Evolutionary conservation across 139 green algal genomes (phyloP), one percentile per base, ranked within the genome.

Genomic region (Auxenochlorella protothecoides): DNA sequence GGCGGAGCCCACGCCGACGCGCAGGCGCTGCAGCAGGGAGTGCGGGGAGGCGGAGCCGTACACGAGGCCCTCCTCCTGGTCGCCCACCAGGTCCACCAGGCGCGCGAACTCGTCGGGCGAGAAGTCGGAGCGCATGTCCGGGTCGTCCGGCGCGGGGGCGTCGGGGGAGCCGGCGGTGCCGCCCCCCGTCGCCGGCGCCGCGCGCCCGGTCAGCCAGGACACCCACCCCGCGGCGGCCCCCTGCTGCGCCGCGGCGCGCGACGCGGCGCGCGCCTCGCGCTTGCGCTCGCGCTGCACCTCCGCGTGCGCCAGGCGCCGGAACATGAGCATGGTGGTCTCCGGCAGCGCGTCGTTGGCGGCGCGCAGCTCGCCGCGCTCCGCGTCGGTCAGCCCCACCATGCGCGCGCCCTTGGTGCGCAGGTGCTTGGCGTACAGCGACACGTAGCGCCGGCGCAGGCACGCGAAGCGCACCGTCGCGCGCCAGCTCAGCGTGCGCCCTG

Each of bases 281-380:
- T 63, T 57, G 61, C 54, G 52, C 68, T 77, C 68, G 3, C 68
- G 70, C 13, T 80, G 72, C 53, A 81, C 70, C 79, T 88, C 83
- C 12, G 84, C 81, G 59, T 92, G 82, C 2, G 89, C 89, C 68
- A 93, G 74, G 51, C 85, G 79, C 65, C 84, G 75, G 78, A 96
- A 96, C 63, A 91, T 72, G 16, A 93, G 76, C 44, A 93, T 94
- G 13, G 87, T 86, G 6, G 69, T n/a, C 71, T 95, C 88, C 8
- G 79, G 73, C 55, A 96, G 83, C 67, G 89, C 65, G 7, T 62
- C 60, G 57, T 96, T 90, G 85, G 65, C 11, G 6, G 65, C 52
- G 7, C 65, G 52, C 65, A 60, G 65, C 65, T 51, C 65, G 52
- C 59, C 65, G 8, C 52, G 52, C 52, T 11, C 65, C 6, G 57